phyloP scores from a whole-genome alignment of 1,139 yeast species.

The Candida glucosophila region DNA sequence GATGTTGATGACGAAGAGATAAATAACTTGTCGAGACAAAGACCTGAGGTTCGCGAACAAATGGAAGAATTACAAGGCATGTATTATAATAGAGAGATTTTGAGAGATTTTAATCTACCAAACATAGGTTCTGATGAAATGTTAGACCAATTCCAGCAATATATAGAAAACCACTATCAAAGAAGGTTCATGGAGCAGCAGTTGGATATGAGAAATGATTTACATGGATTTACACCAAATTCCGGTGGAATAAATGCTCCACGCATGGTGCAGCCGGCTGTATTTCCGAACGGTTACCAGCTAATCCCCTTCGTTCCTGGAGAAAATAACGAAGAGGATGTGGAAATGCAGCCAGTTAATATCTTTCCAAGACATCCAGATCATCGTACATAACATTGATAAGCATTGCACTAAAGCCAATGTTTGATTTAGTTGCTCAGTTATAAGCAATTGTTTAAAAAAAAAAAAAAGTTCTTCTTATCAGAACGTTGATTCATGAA shows the following conservation, averaged over 20 bases:
- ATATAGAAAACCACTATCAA: slow-evolving; percentile 23
- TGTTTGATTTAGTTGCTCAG: background rate
- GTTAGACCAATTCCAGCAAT: slow-evolving; percentile 30
- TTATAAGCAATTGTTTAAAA: background rate
- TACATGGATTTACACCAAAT: slow-evolving; percentile 3
- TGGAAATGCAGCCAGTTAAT: slow-evolving; percentile 27
- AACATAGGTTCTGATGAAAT: slow-evolving; percentile 29
- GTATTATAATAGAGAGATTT: slow-evolving; percentile 23
- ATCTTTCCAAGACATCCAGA: slow-evolving; percentile 20
- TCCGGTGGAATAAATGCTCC: slow-evolving; percentile 26
- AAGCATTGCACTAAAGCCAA: background rate
- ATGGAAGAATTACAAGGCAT: slow-evolving; percentile 19
- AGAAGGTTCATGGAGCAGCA: slow-evolving; percentile 13
- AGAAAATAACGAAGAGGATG: slow-evolving; percentile 26
- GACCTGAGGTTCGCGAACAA: no score
- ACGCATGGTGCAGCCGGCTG: slow-evolving; percentile 36
- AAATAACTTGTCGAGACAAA: slow-evolving; percentile 24
- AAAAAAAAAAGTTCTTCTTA: no score
- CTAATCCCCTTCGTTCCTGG: slow-evolving; percentile 18
- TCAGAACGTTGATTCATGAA: no score
- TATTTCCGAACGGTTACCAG: slow-evolving; percentile 25
- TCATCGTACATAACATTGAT: slow-evolving; percentile 1
- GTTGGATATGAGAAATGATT: slow-evolving; percentile 6
- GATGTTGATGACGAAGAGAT: slow-evolving; percentile 19
- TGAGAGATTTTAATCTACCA: slow-evolving; percentile 26